These are phyloP conservation scores for Sergeia podlipaevii DNA, from an alignment of 208 protist genomes.

Conservation along the genomic window DNA sequence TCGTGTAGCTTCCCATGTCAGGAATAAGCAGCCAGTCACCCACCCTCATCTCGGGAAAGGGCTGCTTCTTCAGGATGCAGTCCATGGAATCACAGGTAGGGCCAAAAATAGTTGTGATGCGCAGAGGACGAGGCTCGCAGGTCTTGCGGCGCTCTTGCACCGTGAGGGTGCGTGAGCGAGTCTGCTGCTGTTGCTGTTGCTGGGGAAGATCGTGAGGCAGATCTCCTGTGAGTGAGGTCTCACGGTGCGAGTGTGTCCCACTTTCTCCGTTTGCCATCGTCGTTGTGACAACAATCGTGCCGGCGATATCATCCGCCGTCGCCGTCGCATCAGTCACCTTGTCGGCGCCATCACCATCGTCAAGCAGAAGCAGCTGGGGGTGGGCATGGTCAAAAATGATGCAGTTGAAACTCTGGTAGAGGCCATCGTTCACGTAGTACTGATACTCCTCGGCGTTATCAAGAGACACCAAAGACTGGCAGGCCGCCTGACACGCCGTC, in stretches of 20 bases:
- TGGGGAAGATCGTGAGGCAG: no score
- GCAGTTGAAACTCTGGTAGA: slow-evolving; percentile 88
- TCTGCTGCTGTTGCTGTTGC: no score
- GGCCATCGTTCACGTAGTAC: slow-evolving; percentile 86
- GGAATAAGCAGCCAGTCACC: slow-evolving; percentile 80
- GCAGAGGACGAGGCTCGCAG: slow-evolving; percentile 23
- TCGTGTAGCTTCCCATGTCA: slow-evolving; percentile 89
- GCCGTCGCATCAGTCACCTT: slow-evolving; percentile 9
- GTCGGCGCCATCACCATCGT: slow-evolving; percentile 30
- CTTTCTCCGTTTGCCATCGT: no score
- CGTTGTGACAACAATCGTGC: background rate
- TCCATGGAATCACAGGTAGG: slow-evolving; percentile 87
- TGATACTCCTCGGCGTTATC: slow-evolving; percentile 38
- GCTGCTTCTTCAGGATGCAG: slow-evolving; percentile 59
- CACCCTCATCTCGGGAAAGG: slow-evolving; percentile 67
- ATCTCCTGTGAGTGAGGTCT: no score
- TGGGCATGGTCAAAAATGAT: slow-evolving; percentile 78
- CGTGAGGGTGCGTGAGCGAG: no score
- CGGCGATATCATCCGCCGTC: background rate
- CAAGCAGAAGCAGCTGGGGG: slow-evolving; percentile 40
- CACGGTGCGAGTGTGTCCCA: no score
- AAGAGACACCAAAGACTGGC: slow-evolving; percentile 16
- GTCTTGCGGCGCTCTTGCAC: background rate
- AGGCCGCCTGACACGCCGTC: slow-evolving; percentile 3
- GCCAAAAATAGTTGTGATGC: slow-evolving; percentile 71